These are phyloP conservation scores for Zelonia costaricensis DNA, from an alignment of 208 protist genomes.

Conservation along the genomic window DNA sequence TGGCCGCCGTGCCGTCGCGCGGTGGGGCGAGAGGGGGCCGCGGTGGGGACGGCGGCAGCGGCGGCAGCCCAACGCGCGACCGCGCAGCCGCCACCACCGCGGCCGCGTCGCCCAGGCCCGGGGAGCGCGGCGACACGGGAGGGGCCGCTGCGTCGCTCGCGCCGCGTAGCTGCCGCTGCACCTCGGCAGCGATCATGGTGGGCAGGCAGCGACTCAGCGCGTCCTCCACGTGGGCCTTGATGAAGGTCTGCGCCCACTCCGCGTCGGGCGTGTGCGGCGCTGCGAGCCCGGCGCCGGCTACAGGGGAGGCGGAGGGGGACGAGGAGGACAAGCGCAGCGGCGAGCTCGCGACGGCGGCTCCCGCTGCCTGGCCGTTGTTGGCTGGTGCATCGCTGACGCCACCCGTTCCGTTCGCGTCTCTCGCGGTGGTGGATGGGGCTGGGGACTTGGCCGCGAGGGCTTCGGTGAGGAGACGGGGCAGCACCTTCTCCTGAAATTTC, in stretches of 20 bases:
- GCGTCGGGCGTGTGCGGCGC: neutral
- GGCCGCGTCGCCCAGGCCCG: neutral
- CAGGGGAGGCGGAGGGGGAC: neutral
- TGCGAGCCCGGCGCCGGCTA: neutral
- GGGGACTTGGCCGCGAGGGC: neutral
- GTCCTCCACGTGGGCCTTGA: slow-evolving; percentile 33
- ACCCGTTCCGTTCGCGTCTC: neutral
- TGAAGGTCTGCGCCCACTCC: slow-evolving; percentile 37
- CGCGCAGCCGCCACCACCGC: neutral
- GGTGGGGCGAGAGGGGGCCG: neutral
- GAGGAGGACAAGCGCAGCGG: neutral
- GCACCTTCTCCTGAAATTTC: slow-evolving; percentile 32
- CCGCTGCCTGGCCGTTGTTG: neutral
- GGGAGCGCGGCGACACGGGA: neutral
- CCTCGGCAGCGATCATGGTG: slow-evolving; percentile 29
- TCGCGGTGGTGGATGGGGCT: neutral
- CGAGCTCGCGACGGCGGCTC: neutral
- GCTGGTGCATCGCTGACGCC: neutral
- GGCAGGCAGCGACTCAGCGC: slow-evolving; percentile 12
- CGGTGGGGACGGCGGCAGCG: slow-evolving; percentile 8
- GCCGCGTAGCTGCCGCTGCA: slow-evolving; percentile 29
- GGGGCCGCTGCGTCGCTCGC: neutral
- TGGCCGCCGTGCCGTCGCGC: neutral
- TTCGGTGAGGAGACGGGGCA: slow-evolving; percentile 11
- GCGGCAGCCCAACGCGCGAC: slow-evolving; percentile 1